These are phyloP conservation scores for Trypanosomatidae sp. DNA, from an alignment of 208 protist genomes.

Conservation along the genomic window DNA sequence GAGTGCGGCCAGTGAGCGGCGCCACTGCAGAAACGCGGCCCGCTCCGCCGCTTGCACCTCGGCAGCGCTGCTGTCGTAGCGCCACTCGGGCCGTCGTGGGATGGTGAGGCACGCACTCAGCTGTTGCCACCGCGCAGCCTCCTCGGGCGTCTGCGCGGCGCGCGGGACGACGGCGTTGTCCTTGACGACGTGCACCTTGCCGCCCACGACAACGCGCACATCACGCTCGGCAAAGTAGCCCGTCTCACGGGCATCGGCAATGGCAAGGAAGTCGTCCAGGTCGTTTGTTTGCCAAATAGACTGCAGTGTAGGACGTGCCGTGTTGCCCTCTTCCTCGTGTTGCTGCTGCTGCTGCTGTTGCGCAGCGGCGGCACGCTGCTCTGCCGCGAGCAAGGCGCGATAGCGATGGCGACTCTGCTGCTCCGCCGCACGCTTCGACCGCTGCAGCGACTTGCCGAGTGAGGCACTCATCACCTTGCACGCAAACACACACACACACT, in stretches of 20 bases:
- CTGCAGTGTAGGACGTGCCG: constrained; percentile 25
- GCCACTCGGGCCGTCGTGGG: constrained; percentile 70
- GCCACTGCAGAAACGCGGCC: constrained; percentile 85
- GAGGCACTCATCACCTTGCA: constrained; percentile 7
- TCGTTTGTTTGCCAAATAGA: constrained; percentile 86
- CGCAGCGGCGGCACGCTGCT: constrained; percentile 26
- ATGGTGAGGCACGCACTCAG: constrained; percentile 74
- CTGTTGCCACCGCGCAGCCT: constrained; percentile 28
- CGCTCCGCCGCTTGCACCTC: constrained; percentile 61
- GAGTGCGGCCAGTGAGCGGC: constrained; percentile 65
- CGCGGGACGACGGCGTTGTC: constrained; percentile 47
- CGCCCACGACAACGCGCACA: constrained; percentile 65
- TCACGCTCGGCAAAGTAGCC: constrained; percentile 76
- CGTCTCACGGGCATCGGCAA: constrained; percentile 75
- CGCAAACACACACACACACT: neutral
- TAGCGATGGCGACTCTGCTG: constrained; percentile 23
- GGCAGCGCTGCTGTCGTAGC: constrained; percentile 47
- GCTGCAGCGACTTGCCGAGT: constrained; percentile 64
- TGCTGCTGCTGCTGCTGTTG: too few species aligned
- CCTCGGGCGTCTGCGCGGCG: constrained; percentile 9
- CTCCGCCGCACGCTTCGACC: constrained; percentile 35
- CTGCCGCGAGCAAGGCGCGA: constrained; percentile 22
- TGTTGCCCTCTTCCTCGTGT: constrained; percentile 10
- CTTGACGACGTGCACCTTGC: constrained; percentile 62
- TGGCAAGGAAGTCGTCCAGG: constrained; percentile 75